Percentiles rank a stretch among this genome's conserved stretches.
Conservation (phyloP, 2,329 filamentous ascomycete species). For the Colletotrichum neosansevieriae region DNA sequence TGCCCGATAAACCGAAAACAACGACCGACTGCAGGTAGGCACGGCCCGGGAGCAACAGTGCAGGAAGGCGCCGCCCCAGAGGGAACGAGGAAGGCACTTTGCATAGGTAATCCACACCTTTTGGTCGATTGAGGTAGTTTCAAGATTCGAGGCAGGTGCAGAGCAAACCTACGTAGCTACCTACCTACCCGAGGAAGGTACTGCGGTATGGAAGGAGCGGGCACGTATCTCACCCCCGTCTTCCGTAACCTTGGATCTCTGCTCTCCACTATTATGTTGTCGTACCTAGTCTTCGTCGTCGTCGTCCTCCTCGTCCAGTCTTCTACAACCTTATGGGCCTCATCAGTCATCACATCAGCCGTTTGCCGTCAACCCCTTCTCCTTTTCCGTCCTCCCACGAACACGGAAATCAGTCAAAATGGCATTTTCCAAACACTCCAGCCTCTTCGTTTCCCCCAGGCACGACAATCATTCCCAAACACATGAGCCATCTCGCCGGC, state of each 20-base stretch:
- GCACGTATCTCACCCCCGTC: too few relatives aligned
- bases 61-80: not conserved
- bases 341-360: not conserved
- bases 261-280: too few relatives aligned
- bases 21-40: slow-evolving; percentile 29
- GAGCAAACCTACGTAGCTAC: not conserved
- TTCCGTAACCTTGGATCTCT: too few relatives aligned
- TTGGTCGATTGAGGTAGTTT: not conserved
- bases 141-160: slow-evolving; percentile 9
- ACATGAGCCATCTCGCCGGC: slow-evolving; percentile 21
- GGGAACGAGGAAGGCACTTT: too few relatives aligned
- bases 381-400: slow-evolving; percentile 9
- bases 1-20: slow-evolving; percentile 6
- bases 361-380: not conserved
- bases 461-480: slow-evolving; percentile 37
- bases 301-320: not conserved
- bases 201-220: too few relatives aligned
- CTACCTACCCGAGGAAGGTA: not conserved
- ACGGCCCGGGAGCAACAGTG: slow-evolving; percentile 13
- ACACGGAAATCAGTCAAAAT: slow-evolving; percentile 20
- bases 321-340: not conserved
- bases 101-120: too few relatives aligned
- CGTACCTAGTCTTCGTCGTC: too few relatives aligned
- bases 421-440: slow-evolving; percentile 3
- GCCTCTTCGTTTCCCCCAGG: slow-evolving; percentile 26